These are phyloP conservation scores for Colletotrichum tanaceti DNA, from an alignment of 2,329 filamentous ascomycete genomes.

Conservation along the genomic window DNA sequence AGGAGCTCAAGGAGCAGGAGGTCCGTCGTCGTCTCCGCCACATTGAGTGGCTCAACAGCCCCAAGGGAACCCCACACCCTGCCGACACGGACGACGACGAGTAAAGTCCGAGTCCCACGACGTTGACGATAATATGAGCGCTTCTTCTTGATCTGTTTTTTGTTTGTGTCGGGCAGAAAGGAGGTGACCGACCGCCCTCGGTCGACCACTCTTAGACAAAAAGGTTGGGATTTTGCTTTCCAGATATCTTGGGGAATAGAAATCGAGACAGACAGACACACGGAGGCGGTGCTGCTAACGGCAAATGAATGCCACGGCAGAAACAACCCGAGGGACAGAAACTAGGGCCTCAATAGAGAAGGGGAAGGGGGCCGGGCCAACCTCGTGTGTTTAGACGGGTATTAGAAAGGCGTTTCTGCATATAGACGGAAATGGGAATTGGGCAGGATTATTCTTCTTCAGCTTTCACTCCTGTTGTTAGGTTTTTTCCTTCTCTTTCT, in stretches of 20 bases:
- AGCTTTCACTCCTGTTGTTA: too few relatives aligned
- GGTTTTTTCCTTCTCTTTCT: neutral
- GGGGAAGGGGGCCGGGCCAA: neutral
- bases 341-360: neutral
- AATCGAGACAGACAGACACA: neutral
- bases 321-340: neutral
- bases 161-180: slow-evolving; percentile 19
- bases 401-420: slow-evolving; percentile 37
- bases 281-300: neutral
- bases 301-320: neutral
- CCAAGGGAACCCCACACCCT: slow-evolving; percentile 84
- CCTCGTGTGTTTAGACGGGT: slow-evolving; percentile 16
- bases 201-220: slow-evolving; percentile 10
- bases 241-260: slow-evolving; percentile 18
- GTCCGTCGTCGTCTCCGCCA: slow-evolving; percentile 87
- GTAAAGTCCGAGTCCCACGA: slow-evolving; percentile 39
- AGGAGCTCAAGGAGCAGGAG: slow-evolving; percentile 94
- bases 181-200: slow-evolving; percentile 4
- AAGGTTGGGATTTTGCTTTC: slow-evolving; percentile 25
- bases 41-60: slow-evolving; percentile 84
- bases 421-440: slow-evolving; percentile 34
- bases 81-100: slow-evolving; percentile 82
- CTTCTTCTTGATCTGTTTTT: slow-evolving; percentile 17
- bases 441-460: slow-evolving; percentile 9
- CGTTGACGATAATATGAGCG: slow-evolving; percentile 31